Evolutionary conservation across 345 rosid species (phyloP).

Genomic region (Tarenaya hassleriana): DNA sequence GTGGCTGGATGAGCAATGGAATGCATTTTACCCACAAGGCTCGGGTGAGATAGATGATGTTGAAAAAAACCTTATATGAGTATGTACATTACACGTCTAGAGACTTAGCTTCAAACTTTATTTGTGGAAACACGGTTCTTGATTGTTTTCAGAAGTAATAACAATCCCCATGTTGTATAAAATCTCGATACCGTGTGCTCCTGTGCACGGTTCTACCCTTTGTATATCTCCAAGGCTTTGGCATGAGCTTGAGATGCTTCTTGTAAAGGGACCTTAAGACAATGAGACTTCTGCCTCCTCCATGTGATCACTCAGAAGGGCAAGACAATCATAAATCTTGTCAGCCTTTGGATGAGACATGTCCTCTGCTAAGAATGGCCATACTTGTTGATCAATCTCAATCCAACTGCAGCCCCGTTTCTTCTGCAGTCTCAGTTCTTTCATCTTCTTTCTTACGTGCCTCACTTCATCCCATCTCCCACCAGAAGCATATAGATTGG

Average conservation of each 20-base stretch:
- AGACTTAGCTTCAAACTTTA: conserved; percentile 5
- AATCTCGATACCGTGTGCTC: neutral
- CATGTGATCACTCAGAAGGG: conserved; percentile 44
- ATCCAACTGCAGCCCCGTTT: conserved; percentile 79
- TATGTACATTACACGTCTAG: conserved; percentile 27
- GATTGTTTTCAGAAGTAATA: conserved; percentile 10
- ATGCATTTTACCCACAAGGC: conserved; percentile 1
- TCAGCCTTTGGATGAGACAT: conserved; percentile 32
- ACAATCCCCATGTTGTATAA: conserved; percentile 20
- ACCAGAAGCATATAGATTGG: conserved; percentile 48
- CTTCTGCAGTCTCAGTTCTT: conserved; percentile 51
- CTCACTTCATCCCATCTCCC: conserved; percentile 60
- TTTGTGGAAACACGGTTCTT: conserved; percentile 12
- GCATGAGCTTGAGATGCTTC: conserved; percentile 1
- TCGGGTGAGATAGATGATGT: conserved; percentile 25
- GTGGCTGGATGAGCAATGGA: conserved; percentile 1
- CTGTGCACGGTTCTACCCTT: neutral
- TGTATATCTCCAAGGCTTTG: neutral
- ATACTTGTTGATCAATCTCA: conserved; percentile 48
- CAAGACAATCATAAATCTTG: conserved; percentile 39
- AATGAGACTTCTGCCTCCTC: conserved; percentile 33
- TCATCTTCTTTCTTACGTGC: conserved; percentile 48
- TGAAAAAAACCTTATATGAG: conserved; percentile 20
- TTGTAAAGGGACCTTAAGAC: conserved; percentile 12
- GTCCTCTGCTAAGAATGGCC: conserved; percentile 45